Conservation (phyloP, 1,139 yeast species). For the Candida sp. region DNA sequence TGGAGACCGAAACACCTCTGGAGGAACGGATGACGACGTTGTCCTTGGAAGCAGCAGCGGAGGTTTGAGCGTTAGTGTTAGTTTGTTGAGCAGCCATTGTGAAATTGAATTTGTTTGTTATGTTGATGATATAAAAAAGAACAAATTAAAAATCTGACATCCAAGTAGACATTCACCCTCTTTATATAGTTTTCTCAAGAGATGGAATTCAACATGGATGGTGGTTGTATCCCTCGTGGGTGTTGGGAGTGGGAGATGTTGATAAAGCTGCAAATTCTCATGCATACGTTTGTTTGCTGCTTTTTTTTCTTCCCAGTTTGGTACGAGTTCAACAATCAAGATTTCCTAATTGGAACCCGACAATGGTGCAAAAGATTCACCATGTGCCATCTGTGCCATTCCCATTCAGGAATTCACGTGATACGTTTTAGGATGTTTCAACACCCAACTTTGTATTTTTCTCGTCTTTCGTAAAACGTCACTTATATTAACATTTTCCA, state of each 20-base stretch:
- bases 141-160: neutral
- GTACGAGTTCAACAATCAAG: neutral
- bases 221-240: neutral
- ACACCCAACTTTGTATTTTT: neutral
- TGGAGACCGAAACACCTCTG: constrained; percentile 1
- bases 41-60: constrained; percentile 8
- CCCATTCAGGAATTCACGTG: no score
- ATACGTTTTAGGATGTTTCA: neutral
- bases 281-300: neutral
- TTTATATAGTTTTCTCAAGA: neutral
- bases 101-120: neutral
- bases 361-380: neutral
- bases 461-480: no score
- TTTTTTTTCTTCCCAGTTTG: neutral
- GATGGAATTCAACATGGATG: neutral
- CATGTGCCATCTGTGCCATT: neutral
- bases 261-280: neutral
- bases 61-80: neutral
- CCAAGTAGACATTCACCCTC: neutral
- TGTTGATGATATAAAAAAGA: neutral
- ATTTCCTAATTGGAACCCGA: neutral
- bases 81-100: constrained; percentile 13
- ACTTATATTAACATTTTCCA: no score
- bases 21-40: neutral
- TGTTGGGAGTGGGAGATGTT: neutral